Evolutionary conservation across 805 yeast species (phyloP), one percentile per base, ranked within the genome.

Genomic region (Brettanomyces naardenensis): DNA sequence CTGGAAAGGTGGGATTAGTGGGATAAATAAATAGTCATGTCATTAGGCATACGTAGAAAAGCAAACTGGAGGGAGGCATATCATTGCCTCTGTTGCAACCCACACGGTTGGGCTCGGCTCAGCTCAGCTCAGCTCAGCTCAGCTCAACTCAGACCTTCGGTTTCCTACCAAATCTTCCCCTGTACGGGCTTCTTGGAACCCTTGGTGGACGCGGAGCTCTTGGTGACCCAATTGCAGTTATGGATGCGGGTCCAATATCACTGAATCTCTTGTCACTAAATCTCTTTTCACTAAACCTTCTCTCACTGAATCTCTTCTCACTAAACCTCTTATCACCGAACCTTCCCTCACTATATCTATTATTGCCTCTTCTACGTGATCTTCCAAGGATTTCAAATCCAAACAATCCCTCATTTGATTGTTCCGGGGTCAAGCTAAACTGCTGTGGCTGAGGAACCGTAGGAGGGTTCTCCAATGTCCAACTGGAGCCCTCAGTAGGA

Each of bases 331-430:
- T 47, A 9, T 48, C 44, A 3, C 64, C 57, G 36, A 56, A 47
- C n/a, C n/a, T n/a, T n/a, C n/a, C n/a, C n/a, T n/a, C n/a, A 40
- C 61, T 59, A 39, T 57, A 61, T 20, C 48, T 48, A 38, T 62
- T 61, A 42, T 59, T 62, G 0, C 68, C 54, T 62, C 56, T 19
- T 20, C 34, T 19, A 20, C 21, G 34, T 10, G 34, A 19, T 31
- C 34, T 31, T 11, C 34, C 34, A 20, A 65, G 51, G 13, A 69
- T 49, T 39, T 69, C 75, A 44, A 69, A 69, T 34, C 73, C 56
- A 53, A 70, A 69, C 23, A 63, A 48, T 23, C 68, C 69, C 19
- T 68, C 73, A 23, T 7, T 9, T 23, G 11, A 23, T 11, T 7
- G 26, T 23, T 7, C 26, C 26, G 7, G 26, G 10, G 11, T 9